Base-by-base conservation (phyloP, 371 early-diverging fungal species). In the Rhizopus microsporus region DNA sequence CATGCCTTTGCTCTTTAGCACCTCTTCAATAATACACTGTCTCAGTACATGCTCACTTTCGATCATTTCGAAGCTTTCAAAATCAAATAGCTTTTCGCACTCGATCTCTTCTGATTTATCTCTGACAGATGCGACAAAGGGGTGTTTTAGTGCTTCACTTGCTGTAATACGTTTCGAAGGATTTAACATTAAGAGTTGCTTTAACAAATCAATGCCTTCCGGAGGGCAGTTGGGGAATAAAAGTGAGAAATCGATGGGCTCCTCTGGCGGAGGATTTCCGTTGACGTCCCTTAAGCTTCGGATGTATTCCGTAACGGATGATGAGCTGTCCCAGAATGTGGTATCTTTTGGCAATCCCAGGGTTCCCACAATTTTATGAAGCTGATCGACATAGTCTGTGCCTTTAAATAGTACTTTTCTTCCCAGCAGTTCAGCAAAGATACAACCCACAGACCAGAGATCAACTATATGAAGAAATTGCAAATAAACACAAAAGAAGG, bases 391-490 rank as follows among this genome's bases (percentile, higher is more conserved):
- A 58, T 93, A 93, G 62, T 99, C 99, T 2, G 89, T 84, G 38
- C 92, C 91, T 34, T 92, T 96, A n/a, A 98, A 92, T 43, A 99
- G 75, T 49, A 93, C 95, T 23, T 88, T 87, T 15, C 99, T 85
- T 49, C 97, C 81, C 69, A 99, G 80, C 17, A 99, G 81, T 65
- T 99, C 99, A 3, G 98, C 99, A 83, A 99, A 97, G 34, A 99
- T 93, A 74, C 99, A 99, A 4, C 99, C 99, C 23, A 94, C 85
- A 5, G 99, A 90, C 99, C 99, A 99, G 39, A 99, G 93, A 71
- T 99, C 99, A 32, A 96, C 92, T 42, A 83, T 85, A n/a, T 76
- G 77, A 0, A 86, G 23, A 23, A 23, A 23, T 23, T 1, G 23
- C 23, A 23, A 83, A 67, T 96, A 97, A 51, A 12, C 5, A 34